phyloP scores from a whole-genome alignment of 1,139 yeast species.

The Geotrichum bryndzae region DNA sequence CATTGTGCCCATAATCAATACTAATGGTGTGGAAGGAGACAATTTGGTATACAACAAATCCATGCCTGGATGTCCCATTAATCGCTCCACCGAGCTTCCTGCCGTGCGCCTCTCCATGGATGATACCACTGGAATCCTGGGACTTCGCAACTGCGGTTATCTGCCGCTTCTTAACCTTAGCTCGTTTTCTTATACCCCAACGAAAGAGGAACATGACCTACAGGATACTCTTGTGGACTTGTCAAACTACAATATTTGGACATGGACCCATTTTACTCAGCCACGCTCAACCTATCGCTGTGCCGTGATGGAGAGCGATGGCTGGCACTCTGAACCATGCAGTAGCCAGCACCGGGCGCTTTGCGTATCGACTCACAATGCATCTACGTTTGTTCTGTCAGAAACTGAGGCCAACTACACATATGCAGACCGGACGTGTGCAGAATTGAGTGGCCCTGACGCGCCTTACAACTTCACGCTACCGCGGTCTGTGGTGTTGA shows the following conservation, averaged over 20 bases:
- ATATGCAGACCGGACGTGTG: not conserved
- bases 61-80: conserved; percentile 5
- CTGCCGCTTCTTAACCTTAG: conserved; percentile 47
- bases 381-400: conserved; percentile 5
- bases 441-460: not conserved
- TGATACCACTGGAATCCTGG: conserved; percentile 24
- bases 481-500: conserved; percentile 53
- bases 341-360: conserved; percentile 47
- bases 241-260: conserved; percentile 51
- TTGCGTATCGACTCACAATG: conserved; percentile 43
- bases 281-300: conserved; percentile 53
- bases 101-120: conserved; percentile 12
- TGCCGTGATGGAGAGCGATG: conserved; percentile 46
- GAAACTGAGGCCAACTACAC: conserved; percentile 4
- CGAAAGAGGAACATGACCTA: conserved; percentile 34
- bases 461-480: conserved; percentile 39
- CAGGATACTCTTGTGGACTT: conserved; percentile 26
- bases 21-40: not conserved
- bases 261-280: conserved; percentile 54
- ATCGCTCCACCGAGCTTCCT: not conserved
- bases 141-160: conserved; percentile 47
- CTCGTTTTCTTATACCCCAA: not conserved
- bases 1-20: not conserved
- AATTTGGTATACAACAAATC: conserved; percentile 1
- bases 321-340: conserved; percentile 64